Evolutionary conservation across 441 rosid genomes (phyloP).

Genomic region (Flueggea neowawraea): DNA sequence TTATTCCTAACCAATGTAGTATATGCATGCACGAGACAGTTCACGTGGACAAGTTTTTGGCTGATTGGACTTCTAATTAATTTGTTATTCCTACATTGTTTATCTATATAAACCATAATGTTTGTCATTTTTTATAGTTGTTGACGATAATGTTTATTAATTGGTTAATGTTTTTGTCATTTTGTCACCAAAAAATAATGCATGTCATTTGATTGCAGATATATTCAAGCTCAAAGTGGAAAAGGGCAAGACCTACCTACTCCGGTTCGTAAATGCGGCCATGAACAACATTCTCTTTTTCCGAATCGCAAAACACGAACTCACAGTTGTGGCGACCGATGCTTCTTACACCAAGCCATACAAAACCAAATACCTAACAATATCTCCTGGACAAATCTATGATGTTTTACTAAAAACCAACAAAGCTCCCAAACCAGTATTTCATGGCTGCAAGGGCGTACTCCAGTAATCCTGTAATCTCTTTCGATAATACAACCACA

Average conservation of each 20-base stretch:
- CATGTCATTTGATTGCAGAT: conserved; percentile 13
- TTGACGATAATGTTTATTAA: no score
- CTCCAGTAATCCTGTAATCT: background rate
- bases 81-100: no score
- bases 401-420: conserved; percentile 31
- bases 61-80: no score
- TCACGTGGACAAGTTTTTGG: no score
- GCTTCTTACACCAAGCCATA: conserved; percentile 27
- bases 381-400: conserved; percentile 34
- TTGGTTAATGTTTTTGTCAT: no score
- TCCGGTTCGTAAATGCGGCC: conserved; percentile 36
- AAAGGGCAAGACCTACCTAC: conserved; percentile 31
- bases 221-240: conserved; percentile 26
- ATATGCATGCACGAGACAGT: no score
- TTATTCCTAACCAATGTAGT: no score
- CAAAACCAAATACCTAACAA: conserved; percentile 13
- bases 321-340: conserved; percentile 31
- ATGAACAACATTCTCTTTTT: conserved; percentile 28
- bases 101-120: no score
- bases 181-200: no score
- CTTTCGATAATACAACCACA: conserved; percentile 30
- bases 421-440: conserved; percentile 20
- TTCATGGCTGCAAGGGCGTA: conserved; percentile 39
- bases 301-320: conserved; percentile 16
- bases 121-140: no score